Base-by-base conservation (phyloP, 495 filamentous ascomycete species). In the Penicillium longicatenatum region DNA sequence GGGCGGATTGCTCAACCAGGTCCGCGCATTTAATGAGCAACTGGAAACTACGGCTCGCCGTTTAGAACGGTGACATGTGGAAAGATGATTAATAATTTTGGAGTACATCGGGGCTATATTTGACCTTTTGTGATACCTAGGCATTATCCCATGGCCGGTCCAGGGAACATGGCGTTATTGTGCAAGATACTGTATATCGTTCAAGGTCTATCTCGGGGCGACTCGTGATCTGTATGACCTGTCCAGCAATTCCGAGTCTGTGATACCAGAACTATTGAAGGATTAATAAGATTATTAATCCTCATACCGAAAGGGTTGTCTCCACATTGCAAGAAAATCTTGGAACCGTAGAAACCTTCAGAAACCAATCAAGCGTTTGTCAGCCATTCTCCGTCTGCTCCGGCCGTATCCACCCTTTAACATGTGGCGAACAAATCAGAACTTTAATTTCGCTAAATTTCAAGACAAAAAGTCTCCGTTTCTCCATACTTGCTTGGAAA, bases 1-100 rank as follows among this genome's bases (percentile, higher is more conserved):
- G 17, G 76, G 75, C 2, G 78, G 78, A 9, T 58, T 80, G 2
- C 52, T 80, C 22, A 62, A 70, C 39, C 76, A 76, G 54, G 73
- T 79, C 21, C 74, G 69, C 35, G 62, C 61, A 12, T 79, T 80
- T 47, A 80, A 80, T 59, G 72, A 72, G 41, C 71, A 77, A 61
- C 64, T 80, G 2, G 78, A 80, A 57, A 57, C 63, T 30, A 65
- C 71, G 10, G 73, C 69, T 14, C 67, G 59, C 35, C 64, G 52
- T 39, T 54, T 79, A 16, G 75, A 77, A 62, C 48, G 51, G 35
- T 51, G 30, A 51, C 4, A 16, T 16, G 4, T 4, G 46, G n/a
- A 1, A n/a, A 19, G 16, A 4, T 14, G 16, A 45, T 22, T 45
- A 22, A 4, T 11, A 45, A 45, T 4, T 43, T 43, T 14, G 41